A percentile compares a stretch with the other conserved stretches of the same genome.
phyloP scores from a whole-genome alignment of 345 rosid species.

The Abelmoschus esculentus region DNA sequence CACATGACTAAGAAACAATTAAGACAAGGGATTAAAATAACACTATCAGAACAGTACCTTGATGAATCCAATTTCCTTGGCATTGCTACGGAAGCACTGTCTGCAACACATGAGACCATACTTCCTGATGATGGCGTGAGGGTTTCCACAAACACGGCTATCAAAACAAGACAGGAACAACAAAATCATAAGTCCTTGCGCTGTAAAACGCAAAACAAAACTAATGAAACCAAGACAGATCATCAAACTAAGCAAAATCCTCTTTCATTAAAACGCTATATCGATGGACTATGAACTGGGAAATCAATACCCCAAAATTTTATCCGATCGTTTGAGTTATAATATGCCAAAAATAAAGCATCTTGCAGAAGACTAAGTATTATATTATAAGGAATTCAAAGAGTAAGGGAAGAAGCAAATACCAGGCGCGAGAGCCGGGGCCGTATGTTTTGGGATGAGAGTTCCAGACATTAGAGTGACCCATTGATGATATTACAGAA shows the following conservation, averaged over 20 bases:
- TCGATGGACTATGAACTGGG: no score
- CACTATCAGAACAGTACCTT: not conserved
- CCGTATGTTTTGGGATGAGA: conserved; percentile 49
- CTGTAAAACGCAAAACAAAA: no score
- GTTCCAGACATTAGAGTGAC: conserved; percentile 50
- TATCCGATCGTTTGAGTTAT: no score
- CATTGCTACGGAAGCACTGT: conserved; percentile 32
- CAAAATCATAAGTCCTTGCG: not conserved
- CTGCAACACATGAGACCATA: conserved; percentile 32
- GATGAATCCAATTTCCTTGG: conserved; percentile 20
- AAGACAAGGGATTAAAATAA: not conserved
- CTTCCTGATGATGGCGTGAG: conserved; percentile 29
- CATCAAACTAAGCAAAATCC: no score
- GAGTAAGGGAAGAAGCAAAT: not conserved
- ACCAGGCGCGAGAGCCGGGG: conserved; percentile 54
- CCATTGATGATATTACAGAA: conserved; percentile 20
- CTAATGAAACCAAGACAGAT: no score
- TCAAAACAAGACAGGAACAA: not conserved
- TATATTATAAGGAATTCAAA: no score
- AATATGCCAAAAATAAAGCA: not conserved
- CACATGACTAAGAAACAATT: no score
- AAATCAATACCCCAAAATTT: no score
- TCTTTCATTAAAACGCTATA: no score
- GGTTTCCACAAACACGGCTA: conserved; percentile 38
- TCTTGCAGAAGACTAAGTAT: no score